phyloP scores from a whole-genome alignment of 306 rosid species.

The Astragalus glycyphyllos region DNA sequence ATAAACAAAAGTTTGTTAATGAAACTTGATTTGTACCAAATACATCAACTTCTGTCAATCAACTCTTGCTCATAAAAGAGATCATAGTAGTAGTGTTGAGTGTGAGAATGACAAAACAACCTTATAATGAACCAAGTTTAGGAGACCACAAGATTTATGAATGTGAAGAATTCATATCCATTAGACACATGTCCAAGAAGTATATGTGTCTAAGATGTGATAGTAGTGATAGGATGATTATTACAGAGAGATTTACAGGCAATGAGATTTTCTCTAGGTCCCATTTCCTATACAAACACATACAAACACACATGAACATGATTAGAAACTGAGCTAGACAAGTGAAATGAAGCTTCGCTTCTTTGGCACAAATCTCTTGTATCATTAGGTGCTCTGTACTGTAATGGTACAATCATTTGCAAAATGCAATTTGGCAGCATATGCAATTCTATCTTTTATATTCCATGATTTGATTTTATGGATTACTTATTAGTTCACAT shows the following conservation, averaged over 20 bases:
- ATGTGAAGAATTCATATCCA: too few relatives aligned
- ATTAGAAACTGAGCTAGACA: background rate
- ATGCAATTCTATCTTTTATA: slow-evolving; percentile 34
- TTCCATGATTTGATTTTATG: slow-evolving; percentile 8
- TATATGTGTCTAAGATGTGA: too few relatives aligned
- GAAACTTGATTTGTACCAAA: too few relatives aligned
- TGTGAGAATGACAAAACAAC: too few relatives aligned
- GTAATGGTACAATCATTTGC: slow-evolving; percentile 21
- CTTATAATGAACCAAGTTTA: too few relatives aligned
- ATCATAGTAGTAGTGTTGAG: too few relatives aligned
- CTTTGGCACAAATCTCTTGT: slow-evolving; percentile 44
- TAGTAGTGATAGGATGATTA: too few relatives aligned
- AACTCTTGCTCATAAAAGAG: too few relatives aligned
- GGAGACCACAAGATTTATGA: too few relatives aligned
- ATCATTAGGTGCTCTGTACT: slow-evolving; percentile 17
- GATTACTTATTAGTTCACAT: background rate
- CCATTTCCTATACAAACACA: slow-evolving; percentile 20
- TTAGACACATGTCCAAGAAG: too few relatives aligned
- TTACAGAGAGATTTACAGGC: background rate
- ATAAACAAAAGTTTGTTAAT: too few relatives aligned
- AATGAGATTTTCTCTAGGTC: slow-evolving; percentile 26
- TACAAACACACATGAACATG: slow-evolving; percentile 26
- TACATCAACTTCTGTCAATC: too few relatives aligned
- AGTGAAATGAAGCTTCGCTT: background rate
- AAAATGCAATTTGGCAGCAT: slow-evolving; percentile 28